Evolutionary conservation across 768 basidiomycete species (phyloP).

Genomic region (Leccinum imitatum): DNA sequence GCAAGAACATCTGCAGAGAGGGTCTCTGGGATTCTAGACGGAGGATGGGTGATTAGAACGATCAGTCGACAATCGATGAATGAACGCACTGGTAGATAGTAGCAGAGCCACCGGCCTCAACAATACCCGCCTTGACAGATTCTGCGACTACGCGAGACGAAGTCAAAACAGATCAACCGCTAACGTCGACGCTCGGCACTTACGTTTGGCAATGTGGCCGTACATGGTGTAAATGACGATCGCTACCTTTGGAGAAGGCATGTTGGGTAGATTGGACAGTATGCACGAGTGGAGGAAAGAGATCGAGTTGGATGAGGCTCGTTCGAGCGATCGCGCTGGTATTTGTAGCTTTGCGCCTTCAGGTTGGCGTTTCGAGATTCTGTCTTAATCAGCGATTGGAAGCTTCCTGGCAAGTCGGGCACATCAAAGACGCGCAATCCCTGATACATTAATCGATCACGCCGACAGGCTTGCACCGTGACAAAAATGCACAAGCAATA

Average conservation of each 20-base stretch:
- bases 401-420: slow-evolving; percentile 7
- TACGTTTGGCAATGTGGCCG: slow-evolving; percentile 69
- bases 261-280: slow-evolving; percentile 12
- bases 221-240: slow-evolving; percentile 75
- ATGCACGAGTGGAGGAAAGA: background rate
- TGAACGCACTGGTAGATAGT: slow-evolving; percentile 54
- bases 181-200: slow-evolving; percentile 24
- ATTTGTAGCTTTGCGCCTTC: slow-evolving; percentile 12
- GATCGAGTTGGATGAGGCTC: background rate
- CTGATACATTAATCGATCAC: background rate
- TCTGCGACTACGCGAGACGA: slow-evolving; percentile 54
- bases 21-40: slow-evolving; percentile 72
- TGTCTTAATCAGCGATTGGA: background rate
- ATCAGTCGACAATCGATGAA: background rate
- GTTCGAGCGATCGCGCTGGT: background rate
- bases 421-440: slow-evolving; percentile 13
- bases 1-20: slow-evolving; percentile 64
- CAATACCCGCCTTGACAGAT: slow-evolving; percentile 46
- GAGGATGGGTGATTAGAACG: background rate
- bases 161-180: background rate
- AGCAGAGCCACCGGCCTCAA: slow-evolving; percentile 48
- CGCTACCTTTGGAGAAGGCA: slow-evolving; percentile 55
- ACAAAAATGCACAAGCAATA: slow-evolving; percentile 7
- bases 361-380: background rate
- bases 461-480: background rate